A percentile compares a stretch with the other conserved stretches of the same genome.
phyloP scores from a whole-genome alignment of 2,329 filamentous ascomycete species.

The Penicillium sp. region DNA sequence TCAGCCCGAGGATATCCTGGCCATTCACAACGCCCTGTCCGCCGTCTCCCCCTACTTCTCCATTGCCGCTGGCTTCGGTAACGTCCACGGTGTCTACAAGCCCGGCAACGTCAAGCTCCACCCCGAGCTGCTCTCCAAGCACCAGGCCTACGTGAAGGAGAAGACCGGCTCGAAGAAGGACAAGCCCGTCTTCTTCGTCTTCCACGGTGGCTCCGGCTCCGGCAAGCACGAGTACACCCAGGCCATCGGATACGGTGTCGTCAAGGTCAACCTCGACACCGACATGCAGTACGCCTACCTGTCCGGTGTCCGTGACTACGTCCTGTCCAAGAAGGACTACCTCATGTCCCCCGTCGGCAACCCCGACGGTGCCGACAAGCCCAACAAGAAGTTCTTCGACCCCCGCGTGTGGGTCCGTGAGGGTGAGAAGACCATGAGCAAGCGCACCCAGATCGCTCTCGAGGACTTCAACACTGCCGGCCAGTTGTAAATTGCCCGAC shows the following conservation, averaged over 20 bases:
- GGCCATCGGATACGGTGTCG: conserved; percentile 88
- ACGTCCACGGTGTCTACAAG: conserved; percentile 99
- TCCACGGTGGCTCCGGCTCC: conserved; percentile 96
- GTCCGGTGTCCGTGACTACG: conserved; percentile 87
- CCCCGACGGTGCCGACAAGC: conserved; percentile 93
- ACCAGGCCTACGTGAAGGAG: conserved; percentile 87
- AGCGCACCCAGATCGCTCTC: conserved; percentile 75
- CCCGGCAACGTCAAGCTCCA: conserved; percentile 95
- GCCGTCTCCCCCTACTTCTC: conserved; percentile 94
- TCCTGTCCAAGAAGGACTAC: conserved; percentile 94
- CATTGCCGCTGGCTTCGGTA: conserved; percentile 96
- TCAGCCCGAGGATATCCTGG: conserved; percentile 92
- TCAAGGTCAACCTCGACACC: conserved; percentile 99
- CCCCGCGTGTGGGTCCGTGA: conserved; percentile 88
- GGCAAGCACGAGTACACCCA: conserved; percentile 85
- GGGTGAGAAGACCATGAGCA: conserved; percentile 95
- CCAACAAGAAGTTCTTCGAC: conserved; percentile 96
- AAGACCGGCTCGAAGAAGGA: conserved; percentile 68
- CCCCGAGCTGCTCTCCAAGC: conserved; percentile 93
- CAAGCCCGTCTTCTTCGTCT: conserved; percentile 98
- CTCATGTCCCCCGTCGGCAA: conserved; percentile 83
- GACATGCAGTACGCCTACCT: conserved; percentile 97
- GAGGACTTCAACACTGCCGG: conserved; percentile 86
- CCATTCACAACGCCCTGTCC: conserved; percentile 82
- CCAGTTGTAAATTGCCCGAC: conserved; percentile 61